Evolutionary conservation across 352 stramenopile species (phyloP), one percentile per base, ranked within the genome.

Genomic region (Nothophytophthora sp.): DNA sequence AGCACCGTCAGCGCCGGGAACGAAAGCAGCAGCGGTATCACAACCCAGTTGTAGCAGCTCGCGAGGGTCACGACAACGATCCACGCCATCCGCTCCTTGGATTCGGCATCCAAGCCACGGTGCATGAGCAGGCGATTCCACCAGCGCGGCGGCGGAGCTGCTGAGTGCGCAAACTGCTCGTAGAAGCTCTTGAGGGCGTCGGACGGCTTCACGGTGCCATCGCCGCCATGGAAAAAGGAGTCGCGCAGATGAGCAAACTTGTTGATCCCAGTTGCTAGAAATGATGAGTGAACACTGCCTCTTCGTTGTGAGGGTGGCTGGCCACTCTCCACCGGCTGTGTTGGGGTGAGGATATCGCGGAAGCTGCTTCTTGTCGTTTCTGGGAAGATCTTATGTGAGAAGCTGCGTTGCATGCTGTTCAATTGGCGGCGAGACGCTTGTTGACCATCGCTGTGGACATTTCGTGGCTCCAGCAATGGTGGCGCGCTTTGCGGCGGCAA

Each of bases 141-240:
- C 74, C 71, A 78, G 18, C 50, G 54, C 3, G 45, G 50, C 2
- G 19, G 41, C 0, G 39, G 43, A 2, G 34, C 33, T 3, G 56
- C 49, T 5, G 69, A 53, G 23, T 63, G 68, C 6, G 70, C 39
- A 11, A 81, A 64, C 22, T 75, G 63, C 11, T 87, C 64, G 18
- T 86, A 86, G 23, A 80, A 87, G 2, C 76, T 71, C 16, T 76
- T 69, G 24, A 87, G 85, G 15, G 56, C 68, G 33, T 86, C 76
- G 1, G 60, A 10, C 23, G 47, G 51, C 18, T 61, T 62, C 0
- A 56, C 39, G 11, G 67, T 39, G 12, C 60, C 61, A 2, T 69
- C 56, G n/a, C 38, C 53, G 34, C 60, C n/a, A n/a, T 52, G 67
- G 15, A 75, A 76, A 33, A 81, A 67, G 11, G 61, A 79, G 2